Base-by-base conservation (phyloP, 2,329 filamentous ascomycete species). In the Dothistroma septosporum region DNA sequence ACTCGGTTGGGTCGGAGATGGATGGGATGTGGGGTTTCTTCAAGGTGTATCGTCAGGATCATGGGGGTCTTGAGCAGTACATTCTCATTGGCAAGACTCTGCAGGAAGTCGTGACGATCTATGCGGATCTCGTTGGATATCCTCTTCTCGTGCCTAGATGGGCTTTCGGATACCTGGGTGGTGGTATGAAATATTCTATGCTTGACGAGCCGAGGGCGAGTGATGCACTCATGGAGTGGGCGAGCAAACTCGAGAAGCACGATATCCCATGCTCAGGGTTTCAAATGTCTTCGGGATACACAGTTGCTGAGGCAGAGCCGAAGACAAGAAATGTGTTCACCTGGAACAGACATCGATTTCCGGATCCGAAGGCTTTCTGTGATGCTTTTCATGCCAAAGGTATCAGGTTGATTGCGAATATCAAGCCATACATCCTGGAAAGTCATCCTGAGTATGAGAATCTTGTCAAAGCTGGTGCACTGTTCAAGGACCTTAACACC, bases 21-120 rank as follows among this genome's bases (percentile, higher is more conserved):
- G 88, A 91, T 69, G 87, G 88, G 31, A 82, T 90, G 75, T 91
- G 87, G 87, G 88, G 88, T 0, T 83, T 83, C 60, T 90, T 85
- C 81, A 90, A 90, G 72, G 86, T 89, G 21, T 89, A 89, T 68
- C 82, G 87, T 8, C 88, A 91, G 73, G 86, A 88, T 61, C 83
- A 87, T 64, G 88, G 88, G 22, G 88, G 88, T 0, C 77, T 91
- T 0, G 88, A 91, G 69, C 83, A 90, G 74, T 90, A 90, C 65
- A 77, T 86, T 22, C 83, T 91, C 53, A 79, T 89, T 1, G 88
- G 87, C 12, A 80, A 80, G 66, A 90, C 85, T 0, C 75, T 90
- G 4, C 80, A 83, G 61, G 87, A 90, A 1, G 82, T 90, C 0
- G 85, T 91, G 0, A 78, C 76, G 1, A 80, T 81, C 0, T 91